A percentile compares a stretch with the other conserved stretches of the same genome.
These are phyloP conservation scores for Coniochaeta pulveracea DNA, from an alignment of 2,329 filamentous ascomycete species.

Conservation along the genomic window DNA sequence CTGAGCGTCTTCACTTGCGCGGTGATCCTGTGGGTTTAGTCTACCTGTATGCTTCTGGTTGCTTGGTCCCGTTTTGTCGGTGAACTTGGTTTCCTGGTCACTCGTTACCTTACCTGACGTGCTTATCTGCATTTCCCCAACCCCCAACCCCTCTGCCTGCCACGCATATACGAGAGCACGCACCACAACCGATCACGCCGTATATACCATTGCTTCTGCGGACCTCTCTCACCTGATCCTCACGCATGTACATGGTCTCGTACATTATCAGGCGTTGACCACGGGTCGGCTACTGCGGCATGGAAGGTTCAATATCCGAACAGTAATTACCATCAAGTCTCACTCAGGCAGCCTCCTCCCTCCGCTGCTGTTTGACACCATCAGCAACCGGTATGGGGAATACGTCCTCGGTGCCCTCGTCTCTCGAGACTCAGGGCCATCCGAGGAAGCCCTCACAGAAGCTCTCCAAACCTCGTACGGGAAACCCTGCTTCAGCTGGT, in stretches of 20 bases:
- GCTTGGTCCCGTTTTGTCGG: conserved; percentile 1
- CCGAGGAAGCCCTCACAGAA: conserved; percentile 28
- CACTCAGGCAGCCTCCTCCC: conserved; percentile 12
- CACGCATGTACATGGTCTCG: conserved; percentile 17
- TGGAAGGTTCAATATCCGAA: conserved; percentile 25
- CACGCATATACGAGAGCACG: too few species aligned
- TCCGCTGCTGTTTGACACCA: too few species aligned
- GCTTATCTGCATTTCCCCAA: not conserved
- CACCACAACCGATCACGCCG: too few species aligned
- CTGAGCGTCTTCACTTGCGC: conserved; percentile 1
- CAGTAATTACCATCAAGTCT: conserved; percentile 21
- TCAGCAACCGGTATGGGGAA: conserved; percentile 34
- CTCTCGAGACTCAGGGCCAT: conserved; percentile 23
- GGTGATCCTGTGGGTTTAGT: conserved; percentile 3
- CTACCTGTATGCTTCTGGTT: not conserved
- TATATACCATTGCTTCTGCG: conserved; percentile 10
- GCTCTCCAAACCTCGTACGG: conserved; percentile 38
- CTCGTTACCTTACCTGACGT: not conserved
- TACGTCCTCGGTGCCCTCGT: conserved; percentile 31
- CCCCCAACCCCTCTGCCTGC: not conserved
- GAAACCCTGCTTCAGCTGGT: conserved; percentile 27
- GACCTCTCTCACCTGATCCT: conserved; percentile 6
- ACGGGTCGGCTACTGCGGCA: conserved; percentile 22
- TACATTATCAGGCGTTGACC: conserved; percentile 15
- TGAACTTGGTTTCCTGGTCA: conserved; percentile 3